Conservation (phyloP, 2,329 filamentous ascomycete genomes). For the Didymella keratinophila region DNA sequence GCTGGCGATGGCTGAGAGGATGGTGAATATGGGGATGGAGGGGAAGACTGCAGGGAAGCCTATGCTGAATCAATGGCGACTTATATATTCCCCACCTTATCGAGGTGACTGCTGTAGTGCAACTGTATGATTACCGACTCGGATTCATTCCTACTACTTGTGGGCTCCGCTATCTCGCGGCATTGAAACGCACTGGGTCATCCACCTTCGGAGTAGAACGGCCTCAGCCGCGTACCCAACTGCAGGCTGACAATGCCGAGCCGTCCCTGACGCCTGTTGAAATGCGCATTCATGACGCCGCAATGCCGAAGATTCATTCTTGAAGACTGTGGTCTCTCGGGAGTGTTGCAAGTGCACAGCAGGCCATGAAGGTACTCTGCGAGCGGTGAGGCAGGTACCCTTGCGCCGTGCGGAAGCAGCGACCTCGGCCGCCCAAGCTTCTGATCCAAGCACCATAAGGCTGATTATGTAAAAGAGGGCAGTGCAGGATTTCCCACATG, state of each 20-base stretch:
- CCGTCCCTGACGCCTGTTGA: background rate
- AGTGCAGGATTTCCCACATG: constrained; percentile 4
- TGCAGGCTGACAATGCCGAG: constrained; percentile 13
- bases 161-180: constrained; percentile 2
- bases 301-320: background rate
- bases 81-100: constrained; percentile 13
- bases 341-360: constrained; percentile 6
- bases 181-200: background rate
- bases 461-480: constrained; percentile 12
- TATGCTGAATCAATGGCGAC: background rate
- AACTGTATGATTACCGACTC: constrained; percentile 6
- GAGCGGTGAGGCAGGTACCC: constrained; percentile 11
- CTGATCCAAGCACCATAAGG: background rate
- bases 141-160: constrained; percentile 1
- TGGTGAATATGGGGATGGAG: constrained; percentile 12
- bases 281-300: background rate
- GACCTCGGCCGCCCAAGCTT: constrained; percentile 6
- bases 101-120: background rate
- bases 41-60: constrained; percentile 6
- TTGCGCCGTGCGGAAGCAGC: background rate
- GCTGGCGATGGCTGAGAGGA: constrained; percentile 4
- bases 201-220: constrained; percentile 12
- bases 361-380: constrained; percentile 19
- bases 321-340: background rate
- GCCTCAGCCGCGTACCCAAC: constrained; percentile 1